These are phyloP conservation scores for Sarocladium strictum DNA, from an alignment of 2,329 filamentous ascomycete species.

Conservation along the genomic window DNA sequence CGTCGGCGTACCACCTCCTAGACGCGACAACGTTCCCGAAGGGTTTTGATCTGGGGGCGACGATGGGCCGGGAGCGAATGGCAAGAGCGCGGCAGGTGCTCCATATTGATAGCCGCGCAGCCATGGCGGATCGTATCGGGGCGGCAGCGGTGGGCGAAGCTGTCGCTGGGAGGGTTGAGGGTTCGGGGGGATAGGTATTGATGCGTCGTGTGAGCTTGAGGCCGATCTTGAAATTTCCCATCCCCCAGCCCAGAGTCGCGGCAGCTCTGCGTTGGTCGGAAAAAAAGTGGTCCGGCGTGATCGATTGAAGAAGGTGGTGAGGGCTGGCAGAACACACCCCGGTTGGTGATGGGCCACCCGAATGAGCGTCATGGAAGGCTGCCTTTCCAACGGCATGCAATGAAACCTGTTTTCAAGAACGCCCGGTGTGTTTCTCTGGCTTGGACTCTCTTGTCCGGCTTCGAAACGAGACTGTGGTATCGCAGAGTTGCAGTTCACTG, in stretches of 20 bases:
- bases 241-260: not conserved
- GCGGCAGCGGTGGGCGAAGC: not conserved
- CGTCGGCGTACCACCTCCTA: conserved; percentile 20
- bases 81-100: conserved; percentile 35
- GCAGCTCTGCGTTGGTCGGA: not conserved
- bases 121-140: conserved; percentile 34
- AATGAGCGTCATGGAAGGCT: too few relatives aligned
- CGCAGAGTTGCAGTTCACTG: too few relatives aligned
- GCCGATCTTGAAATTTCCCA: conserved; percentile 5
- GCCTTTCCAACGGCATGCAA: too few relatives aligned
- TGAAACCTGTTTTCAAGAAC: too few relatives aligned
- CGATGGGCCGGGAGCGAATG: conserved; percentile 28
- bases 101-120: conserved; percentile 47
- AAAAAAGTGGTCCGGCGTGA: conserved; percentile 6
- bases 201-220: not conserved
- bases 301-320: not conserved
- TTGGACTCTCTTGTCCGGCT: too few relatives aligned
- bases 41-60: conserved; percentile 16
- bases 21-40: conserved; percentile 17
- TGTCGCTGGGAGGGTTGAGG: not conserved
- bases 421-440: too few relatives aligned
- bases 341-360: too few relatives aligned
- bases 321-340: not conserved
- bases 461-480: too few relatives aligned
- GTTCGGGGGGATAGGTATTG: not conserved